Conservation (phyloP, 257 asterid genomes). For the Scutellaria galericulata region DNA sequence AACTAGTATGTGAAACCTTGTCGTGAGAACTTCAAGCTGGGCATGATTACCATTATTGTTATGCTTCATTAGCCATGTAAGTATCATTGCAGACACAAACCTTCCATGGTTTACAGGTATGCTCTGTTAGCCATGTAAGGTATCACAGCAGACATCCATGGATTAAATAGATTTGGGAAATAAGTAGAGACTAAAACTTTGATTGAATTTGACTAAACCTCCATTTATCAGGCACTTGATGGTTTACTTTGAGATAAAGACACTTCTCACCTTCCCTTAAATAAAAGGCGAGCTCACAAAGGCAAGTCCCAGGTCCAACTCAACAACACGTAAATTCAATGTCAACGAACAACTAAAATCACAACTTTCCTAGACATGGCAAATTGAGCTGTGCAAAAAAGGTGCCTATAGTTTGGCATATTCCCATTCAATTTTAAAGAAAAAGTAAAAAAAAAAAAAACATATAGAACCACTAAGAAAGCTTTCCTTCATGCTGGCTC, state of each 20-base stretch:
- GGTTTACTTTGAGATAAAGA: neutral
- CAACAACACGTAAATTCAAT: neutral
- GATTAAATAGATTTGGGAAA: neutral
- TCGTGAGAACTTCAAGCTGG: neutral
- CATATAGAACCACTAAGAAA: too few relatives aligned
- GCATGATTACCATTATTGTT: neutral
- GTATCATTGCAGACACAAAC: neutral
- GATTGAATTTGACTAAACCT: neutral
- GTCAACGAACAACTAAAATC: neutral
- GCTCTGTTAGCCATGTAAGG: slow-evolving; percentile 7
- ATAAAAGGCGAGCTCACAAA: too few relatives aligned
- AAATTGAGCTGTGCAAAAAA: neutral
- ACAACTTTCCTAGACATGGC: neutral
- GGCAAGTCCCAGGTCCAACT: neutral
- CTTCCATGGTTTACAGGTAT: neutral
- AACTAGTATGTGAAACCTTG: neutral
- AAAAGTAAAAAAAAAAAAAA: neutral
- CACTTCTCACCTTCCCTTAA: neutral
- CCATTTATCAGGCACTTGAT: neutral
- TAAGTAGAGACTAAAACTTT: neutral
- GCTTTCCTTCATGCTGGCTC: neutral
- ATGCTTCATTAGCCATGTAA: too few relatives aligned
- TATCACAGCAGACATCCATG: neutral
- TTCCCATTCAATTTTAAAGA: neutral
- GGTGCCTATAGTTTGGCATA: neutral